Evolutionary conservation across 495 filamentous ascomycete genomes (phyloP).

Genomic region (Hyphodiscus hymeniophilus): DNA sequence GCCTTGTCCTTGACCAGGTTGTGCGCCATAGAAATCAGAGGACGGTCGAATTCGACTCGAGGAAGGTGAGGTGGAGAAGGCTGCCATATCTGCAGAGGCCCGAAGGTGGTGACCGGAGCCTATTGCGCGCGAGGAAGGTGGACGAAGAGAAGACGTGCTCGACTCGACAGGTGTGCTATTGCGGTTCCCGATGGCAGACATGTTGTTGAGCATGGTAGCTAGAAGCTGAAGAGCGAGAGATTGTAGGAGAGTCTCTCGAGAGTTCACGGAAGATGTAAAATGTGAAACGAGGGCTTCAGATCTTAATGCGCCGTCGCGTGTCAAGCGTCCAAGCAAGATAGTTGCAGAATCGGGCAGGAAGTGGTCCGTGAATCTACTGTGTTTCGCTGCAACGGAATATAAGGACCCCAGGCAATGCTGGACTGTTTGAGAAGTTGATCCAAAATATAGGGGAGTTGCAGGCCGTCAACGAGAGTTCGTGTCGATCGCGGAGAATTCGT

Average conservation of each 20-base stretch:
- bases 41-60: slow-evolving; percentile 83
- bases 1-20: slow-evolving; percentile 51
- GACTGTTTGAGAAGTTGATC: slow-evolving; percentile 5
- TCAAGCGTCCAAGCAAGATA: slow-evolving; percentile 16
- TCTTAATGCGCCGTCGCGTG: slow-evolving; percentile 10
- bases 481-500: slow-evolving; percentile 1
- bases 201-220: slow-evolving; percentile 37
- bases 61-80: slow-evolving; percentile 65
- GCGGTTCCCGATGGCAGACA: slow-evolving; percentile 76
- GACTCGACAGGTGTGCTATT: slow-evolving; percentile 91
- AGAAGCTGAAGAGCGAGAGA: slow-evolving; percentile 18
- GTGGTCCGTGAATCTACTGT: slow-evolving; percentile 13
- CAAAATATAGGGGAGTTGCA: slow-evolving; percentile 8
- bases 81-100: slow-evolving; percentile 94
- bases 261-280: slow-evolving; percentile 15
- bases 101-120: slow-evolving; percentile 78
- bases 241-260: slow-evolving; percentile 9
- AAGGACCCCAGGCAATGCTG: slow-evolving; percentile 14
- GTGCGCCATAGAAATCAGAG: slow-evolving; percentile 85
- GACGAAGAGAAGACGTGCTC: slow-evolving; percentile 74
- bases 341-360: slow-evolving; percentile 4
- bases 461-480: slow-evolving; percentile 3
- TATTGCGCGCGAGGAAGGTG: slow-evolving; percentile 75
- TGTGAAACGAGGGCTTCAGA: slow-evolving; percentile 22
- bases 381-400: slow-evolving; percentile 15